Base-by-base conservation (phyloP, 495 filamentous ascomycete genomes). In the Daldinia loculata region DNA sequence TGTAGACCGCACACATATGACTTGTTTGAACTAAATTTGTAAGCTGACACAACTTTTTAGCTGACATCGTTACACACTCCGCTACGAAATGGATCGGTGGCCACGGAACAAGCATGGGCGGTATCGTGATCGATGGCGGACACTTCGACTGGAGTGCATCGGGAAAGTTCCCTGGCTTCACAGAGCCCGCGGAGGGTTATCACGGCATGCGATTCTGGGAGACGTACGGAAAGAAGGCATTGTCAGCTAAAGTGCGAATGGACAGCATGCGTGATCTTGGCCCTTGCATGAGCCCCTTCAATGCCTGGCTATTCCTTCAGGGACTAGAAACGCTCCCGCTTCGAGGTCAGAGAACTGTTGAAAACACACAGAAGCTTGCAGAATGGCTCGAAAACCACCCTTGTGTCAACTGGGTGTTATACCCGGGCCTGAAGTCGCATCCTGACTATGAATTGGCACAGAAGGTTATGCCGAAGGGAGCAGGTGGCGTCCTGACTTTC, bases 71-170 rank as follows among this genome's bases (percentile, higher is more conserved):
- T 56, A 81, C 78, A 27, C 80, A 82, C 66, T 77, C 74, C 22
- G 71, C 70, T 50, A 82, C 80, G 6, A 82, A 82, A 65, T 82
- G 80, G 80, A 80, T 82, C 36, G 79, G 80, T 12, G 80, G 80
- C 22, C 80, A 82, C 63, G 80, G 80, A 41, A 82, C 80, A 3
- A 74, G 71, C 57, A 81, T 82, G 79, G 80, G 80, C 17, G 80
- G 80, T 34, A 80, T 82, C 38, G 73, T 81, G 30, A 80, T 82
- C 32, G 80, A 82, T 65, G 78, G 79, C 27, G 80, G 80, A 6
- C 76, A 80, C 41, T 82, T 81, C 45, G 80, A 82, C 64, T 82
- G 80, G 80, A 74, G 72, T 34, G 76, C 77, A 4, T 77, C 72
- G 34, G 80, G 78, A 15, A 81, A 81, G 51, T 82, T 81, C 61